Base-by-base conservation (phyloP, 2,329 filamentous ascomycete species). In the Penicillium occitanis region DNA sequence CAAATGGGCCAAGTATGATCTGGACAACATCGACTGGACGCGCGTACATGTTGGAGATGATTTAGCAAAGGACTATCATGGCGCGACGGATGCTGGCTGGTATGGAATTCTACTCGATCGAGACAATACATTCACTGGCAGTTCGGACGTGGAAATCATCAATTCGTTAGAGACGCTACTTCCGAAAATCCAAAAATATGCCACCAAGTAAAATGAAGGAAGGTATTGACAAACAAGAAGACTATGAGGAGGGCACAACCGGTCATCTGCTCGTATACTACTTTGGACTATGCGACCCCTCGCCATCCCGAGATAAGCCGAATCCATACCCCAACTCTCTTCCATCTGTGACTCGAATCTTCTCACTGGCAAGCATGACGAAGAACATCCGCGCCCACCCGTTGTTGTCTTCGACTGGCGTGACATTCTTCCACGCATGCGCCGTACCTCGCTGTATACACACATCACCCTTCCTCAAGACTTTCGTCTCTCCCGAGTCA, bases 371-470 rank as follows among this genome's bases (percentile, higher is more conserved):
- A n/a, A 65, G 30, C 30, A 63, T 42, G 19, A 66, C 51, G 35
- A 74, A 83, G 75, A 73, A 75, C 75, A 85, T 80, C 19, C 83
- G 73, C 11, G 81, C 76, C 83, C 83, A 85, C 14, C 63, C 63
- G n/a, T 64, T 64, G n/a, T 64, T 64, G 3, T 64, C 42, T 62
- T 81, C 79, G 14, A 78, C 82, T 58, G 74, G 68, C 66, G 79
- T 83, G 17, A 77, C 72, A 66, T 87, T 86, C 58, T 77, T 73
- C 85, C 84, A 86, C 25, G 80, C 80, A 73, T 87, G 85, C 76
- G 82, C 84, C 2, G 85, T 86, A 0, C 80, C 84, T 55, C 85
- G 76, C 74, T 87, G 85, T 22, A 87, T 81, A 13, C 81, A 81
- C 19, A 86, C 75, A 70, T 87, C 85, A 1, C 85, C 85, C 11